phyloP scores from a whole-genome alignment of 129 eudicot species.

The Scalesia atractyloides region DNA sequence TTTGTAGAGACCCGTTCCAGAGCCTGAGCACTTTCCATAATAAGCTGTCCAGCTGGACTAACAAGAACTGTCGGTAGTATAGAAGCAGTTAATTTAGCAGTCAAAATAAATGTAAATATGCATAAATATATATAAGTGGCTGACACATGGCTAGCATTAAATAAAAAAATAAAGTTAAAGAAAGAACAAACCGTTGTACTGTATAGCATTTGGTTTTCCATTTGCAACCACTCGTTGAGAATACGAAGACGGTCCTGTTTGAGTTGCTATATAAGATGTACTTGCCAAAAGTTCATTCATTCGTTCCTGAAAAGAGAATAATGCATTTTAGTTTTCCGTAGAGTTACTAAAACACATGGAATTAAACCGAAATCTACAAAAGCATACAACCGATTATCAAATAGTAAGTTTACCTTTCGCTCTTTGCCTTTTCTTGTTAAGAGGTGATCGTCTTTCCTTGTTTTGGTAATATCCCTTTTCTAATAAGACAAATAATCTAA shows the following conservation, averaged over 20 bases:
- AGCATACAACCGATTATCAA: constrained; percentile 1
- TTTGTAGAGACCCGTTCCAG: constrained; percentile 66
- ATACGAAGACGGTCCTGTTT: constrained; percentile 42
- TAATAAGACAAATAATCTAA: constrained; percentile 33
- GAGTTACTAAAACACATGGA: background rate
- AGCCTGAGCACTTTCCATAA: constrained; percentile 62
- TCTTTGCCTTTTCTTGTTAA: constrained; percentile 65
- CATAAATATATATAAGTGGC: constrained; percentile 1
- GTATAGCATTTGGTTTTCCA: constrained; percentile 38
- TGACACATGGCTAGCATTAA: constrained; percentile 7
- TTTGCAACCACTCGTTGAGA: constrained; percentile 39
- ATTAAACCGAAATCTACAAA: constrained; percentile 2
- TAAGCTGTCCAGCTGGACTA: constrained; percentile 58
- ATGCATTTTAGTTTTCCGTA: background rate
- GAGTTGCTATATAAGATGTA: constrained; percentile 47
- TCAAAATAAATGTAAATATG: background rate
- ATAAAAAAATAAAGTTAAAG: background rate
- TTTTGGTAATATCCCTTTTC: constrained; percentile 72
- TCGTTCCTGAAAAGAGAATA: constrained; percentile 53
- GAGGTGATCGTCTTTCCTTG: constrained; percentile 65
- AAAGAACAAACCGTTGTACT: constrained; percentile 48
- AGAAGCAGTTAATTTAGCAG: background rate
- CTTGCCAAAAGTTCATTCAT: constrained; percentile 46
- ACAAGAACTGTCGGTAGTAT: constrained; percentile 36
- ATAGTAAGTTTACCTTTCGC: constrained; percentile 51